Evolutionary conservation across 1,284 basidiomycete species (phyloP).

Genomic region (Cutaneotrichosporon sp.): DNA sequence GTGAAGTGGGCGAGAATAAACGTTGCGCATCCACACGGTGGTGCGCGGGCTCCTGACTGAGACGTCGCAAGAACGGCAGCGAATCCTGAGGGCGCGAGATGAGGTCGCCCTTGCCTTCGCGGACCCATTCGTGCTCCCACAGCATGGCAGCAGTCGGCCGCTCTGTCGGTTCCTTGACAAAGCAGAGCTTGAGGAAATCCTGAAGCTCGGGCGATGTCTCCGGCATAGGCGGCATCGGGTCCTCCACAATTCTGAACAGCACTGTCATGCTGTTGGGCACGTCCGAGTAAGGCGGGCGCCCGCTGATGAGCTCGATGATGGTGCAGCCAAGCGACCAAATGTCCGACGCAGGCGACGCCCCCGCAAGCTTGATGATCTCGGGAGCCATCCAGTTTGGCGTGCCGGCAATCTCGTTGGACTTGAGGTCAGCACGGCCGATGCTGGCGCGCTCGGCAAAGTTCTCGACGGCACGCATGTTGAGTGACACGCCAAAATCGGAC

Average conservation of each 20-base stretch:
- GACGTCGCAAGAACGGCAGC: slow-evolving; percentile 84
- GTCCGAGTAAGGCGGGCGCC: slow-evolving; percentile 83
- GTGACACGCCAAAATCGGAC: slow-evolving; percentile 55
- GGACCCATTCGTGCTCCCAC: slow-evolving; percentile 86
- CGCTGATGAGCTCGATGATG: slow-evolving; percentile 85
- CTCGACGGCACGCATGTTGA: slow-evolving; percentile 53
- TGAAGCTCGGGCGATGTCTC: slow-evolving; percentile 65
- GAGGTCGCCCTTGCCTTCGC: slow-evolving; percentile 9
- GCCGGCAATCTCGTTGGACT: slow-evolving; percentile 59
- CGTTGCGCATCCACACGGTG: slow-evolving; percentile 61
- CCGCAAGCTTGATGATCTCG: slow-evolving; percentile 73
- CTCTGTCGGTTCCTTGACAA: slow-evolving; percentile 74
- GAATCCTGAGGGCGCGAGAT: slow-evolving; percentile 72
- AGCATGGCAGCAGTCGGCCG: slow-evolving; percentile 76
- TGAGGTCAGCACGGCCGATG: slow-evolving; percentile 23
- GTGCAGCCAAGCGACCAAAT: slow-evolving; percentile 91
- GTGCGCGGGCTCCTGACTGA: slow-evolving; percentile 65
- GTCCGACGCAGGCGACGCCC: slow-evolving; percentile 55
- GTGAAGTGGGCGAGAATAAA: slow-evolving; percentile 19
- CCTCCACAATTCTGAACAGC: slow-evolving; percentile 94
- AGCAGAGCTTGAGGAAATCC: slow-evolving; percentile 76
- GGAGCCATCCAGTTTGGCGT: slow-evolving; percentile 99
- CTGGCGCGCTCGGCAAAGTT: slow-evolving; percentile 62
- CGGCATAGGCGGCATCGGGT: slow-evolving; percentile 78
- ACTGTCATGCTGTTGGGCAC: slow-evolving; percentile 84